A percentile compares a stretch with the other conserved stretches of the same genome.
These are phyloP conservation scores for Spongiforma sp. DNA, from an alignment of 1,284 basidiomycete species.

Conservation along the genomic window DNA sequence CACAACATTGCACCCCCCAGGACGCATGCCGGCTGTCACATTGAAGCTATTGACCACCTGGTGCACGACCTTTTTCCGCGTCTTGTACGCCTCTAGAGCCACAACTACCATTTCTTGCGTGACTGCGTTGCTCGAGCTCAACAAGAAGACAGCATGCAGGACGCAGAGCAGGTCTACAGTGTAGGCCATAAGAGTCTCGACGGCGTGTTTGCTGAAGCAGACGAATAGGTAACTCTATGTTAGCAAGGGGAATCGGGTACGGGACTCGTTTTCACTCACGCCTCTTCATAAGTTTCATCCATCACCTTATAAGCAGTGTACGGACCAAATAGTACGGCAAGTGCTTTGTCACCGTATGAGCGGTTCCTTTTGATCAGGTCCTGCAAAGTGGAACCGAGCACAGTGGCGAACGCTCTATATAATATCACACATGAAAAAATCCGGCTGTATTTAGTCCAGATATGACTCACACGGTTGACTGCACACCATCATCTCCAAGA, in stretches of 20 bases:
- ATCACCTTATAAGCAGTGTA: too few relatives aligned
- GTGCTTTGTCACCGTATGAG: too few relatives aligned
- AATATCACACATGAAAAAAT: too few relatives aligned
- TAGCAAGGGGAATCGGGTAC: too few relatives aligned
- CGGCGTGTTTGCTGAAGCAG: constrained; percentile 9
- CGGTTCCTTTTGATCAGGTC: too few relatives aligned
- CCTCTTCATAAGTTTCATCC: constrained; percentile 6
- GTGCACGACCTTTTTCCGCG: constrained; percentile 1
- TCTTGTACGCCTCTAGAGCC: constrained; percentile 5
- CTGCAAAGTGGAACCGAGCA: too few relatives aligned
- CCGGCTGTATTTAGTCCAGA: too few relatives aligned
- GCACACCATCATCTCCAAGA: too few relatives aligned
- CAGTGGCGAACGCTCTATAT: too few relatives aligned
- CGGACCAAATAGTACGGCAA: too few relatives aligned
- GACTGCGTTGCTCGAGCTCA: neutral
- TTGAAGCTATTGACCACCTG: neutral
- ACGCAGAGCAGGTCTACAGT: constrained; percentile 29
- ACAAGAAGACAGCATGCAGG: constrained; percentile 28
- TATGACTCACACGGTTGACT: too few relatives aligned
- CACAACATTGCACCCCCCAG: constrained; percentile 9
- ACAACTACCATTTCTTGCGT: neutral
- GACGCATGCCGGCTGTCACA: neutral
- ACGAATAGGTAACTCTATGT: neutral
- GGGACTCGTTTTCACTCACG: constrained; percentile 8
- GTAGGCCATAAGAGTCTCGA: constrained; percentile 26